Evolutionary conservation across 2,329 filamentous ascomycete species (phyloP), one percentile per base, ranked within the genome.

Genomic region (Aspergillus versicolor): DNA sequence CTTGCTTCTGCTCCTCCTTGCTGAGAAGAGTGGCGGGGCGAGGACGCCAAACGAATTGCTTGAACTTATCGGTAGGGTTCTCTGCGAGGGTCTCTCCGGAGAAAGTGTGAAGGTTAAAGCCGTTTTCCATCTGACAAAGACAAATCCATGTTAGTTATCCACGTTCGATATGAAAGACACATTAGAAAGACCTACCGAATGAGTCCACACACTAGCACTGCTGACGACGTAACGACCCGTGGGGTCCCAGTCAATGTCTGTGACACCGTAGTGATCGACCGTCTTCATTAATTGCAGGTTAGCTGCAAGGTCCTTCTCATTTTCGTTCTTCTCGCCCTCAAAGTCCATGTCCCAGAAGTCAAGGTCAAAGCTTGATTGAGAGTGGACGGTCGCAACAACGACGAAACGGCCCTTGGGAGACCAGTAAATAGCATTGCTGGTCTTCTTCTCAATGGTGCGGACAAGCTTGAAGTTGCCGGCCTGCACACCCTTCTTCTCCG

Each of bases 371-470:
- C 88, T 93, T 77, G 96, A 91, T 73, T 92, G 88, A 69, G 92
- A 97, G 77, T 90, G 87, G 52, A 99, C 91, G 11, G 94, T 95
- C 53, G 92, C 94, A 54, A 99, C 87, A 46, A 97, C 88, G 38
- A 97, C 93, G 70, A 99, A 99, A 48, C 94, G 88, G 53, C 94
- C 94, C 75, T 88, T 91, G 22, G 94, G 94, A 19, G 92, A 96
- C 94, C 94, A 99, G 86, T 97, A 97, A 71, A 99, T 99, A 64
- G 91, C 92, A 72, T 99, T 99, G 84, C 90, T 96, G 79, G 95
- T 97, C 87, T 97, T 97, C 87, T 97, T 97, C 69, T 99, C 94
- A 55, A 96, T 82, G 8, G 92, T 97, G 62, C 92, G 88, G 65
- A 97, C 88, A 73, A 95, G 91, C 82, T 93, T 95, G 84, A 97